These are phyloP conservation scores for Aspergillus alliaceus DNA, from an alignment of 2,329 filamentous ascomycete genomes.

Conservation along the genomic window DNA sequence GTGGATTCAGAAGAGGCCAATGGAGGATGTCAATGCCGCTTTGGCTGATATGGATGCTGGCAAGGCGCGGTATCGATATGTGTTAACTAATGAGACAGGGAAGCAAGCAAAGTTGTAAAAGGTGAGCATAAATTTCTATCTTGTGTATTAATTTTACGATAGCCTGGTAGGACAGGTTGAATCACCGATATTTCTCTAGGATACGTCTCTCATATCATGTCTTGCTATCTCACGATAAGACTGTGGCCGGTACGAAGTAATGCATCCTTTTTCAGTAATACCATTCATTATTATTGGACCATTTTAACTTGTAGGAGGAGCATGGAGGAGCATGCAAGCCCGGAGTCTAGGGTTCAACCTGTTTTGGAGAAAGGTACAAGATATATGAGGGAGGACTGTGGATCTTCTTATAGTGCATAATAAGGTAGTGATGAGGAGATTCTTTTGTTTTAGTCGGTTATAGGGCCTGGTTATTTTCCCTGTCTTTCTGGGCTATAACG, in stretches of 20 bases:
- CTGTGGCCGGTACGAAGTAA: too few species aligned
- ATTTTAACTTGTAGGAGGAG: too few species aligned
- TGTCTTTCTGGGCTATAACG: background rate
- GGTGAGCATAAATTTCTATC: background rate
- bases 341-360: too few species aligned
- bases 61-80: conserved; percentile 49
- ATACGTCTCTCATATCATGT: too few species aligned
- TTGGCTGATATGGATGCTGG: conserved; percentile 47
- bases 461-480: background rate
- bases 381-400: conserved; percentile 14
- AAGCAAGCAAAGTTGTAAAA: conserved; percentile 30
- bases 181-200: too few species aligned
- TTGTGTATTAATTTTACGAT: too few species aligned
- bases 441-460: too few species aligned
- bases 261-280: too few species aligned
- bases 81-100: conserved; percentile 41
- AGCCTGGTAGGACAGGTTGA: too few species aligned
- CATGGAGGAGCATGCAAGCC: too few species aligned
- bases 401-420: background rate
- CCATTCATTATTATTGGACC: too few species aligned
- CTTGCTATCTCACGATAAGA: too few species aligned
- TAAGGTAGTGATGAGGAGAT: background rate
- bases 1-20: conserved; percentile 43
- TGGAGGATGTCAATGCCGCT: conserved; percentile 45
- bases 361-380: conserved; percentile 18